Base-by-base conservation (phyloP, 345 rosid species). In the Acer yangbiense region DNA sequence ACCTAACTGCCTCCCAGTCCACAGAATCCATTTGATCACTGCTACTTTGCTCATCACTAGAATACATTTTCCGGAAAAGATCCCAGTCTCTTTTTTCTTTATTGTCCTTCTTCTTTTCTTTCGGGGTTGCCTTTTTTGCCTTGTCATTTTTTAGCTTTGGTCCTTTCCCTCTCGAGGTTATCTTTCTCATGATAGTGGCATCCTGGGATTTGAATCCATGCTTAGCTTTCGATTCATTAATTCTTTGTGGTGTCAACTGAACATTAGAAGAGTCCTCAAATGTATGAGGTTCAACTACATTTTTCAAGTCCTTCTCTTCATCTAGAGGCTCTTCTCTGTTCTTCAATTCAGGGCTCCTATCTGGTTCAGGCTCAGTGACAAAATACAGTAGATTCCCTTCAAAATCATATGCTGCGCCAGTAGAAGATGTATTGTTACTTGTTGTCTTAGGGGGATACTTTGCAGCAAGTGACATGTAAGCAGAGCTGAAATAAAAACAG, bases 1-100 rank as follows among this genome's bases (percentile, higher is more conserved):
- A 16, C 43, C 90, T 83, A 41, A 88, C 89, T 25, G 87, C 86
- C 46, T 87, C 88, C 95, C 95, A 92, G 43, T 92, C 86, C 25
- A 87, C 86, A 0, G 88, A 75, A 78, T 94, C 98, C 86, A 71
- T 86, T 14, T 79, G 82, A 17, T 85, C 82, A 0, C 11, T 10
- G 10, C 50, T 68, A 54, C 86, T 82, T 52, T 68, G 76, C 57
- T 81, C 80, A n/a, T 78, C 77, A 16, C 54, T 82, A 4, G 86
- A 77, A 77, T 83, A 86, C 9, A 5, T 52, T 71, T 13, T 81
- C 39, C 92, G 77, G 21, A 90, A 13, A 32, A 14, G 23, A 29
- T 86, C 82, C 98, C 95, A 91, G 23, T 88, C 89, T 17, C 16
- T 65, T 6, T 48, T 79, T 48, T 81, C 79, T 67, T 35, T 46